Evolutionary conservation across 148 eudicot genomes (phyloP), one percentile per base, ranked within the genome.

Genomic region (Camellia japonica): DNA sequence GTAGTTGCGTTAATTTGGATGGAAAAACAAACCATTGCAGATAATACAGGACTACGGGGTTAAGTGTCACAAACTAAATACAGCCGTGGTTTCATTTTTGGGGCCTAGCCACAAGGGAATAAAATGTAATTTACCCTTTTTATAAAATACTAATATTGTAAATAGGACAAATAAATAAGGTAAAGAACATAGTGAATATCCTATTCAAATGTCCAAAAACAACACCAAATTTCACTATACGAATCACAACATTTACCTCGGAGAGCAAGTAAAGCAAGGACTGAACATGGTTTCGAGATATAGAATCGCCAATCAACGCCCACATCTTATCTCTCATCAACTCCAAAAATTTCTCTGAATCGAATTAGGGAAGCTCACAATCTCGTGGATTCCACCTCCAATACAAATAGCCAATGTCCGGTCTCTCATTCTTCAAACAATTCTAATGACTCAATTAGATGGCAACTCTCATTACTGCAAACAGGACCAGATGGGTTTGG

Each of bases 241-340:
- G 6, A 49, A 49, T 7, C 6, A 7, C 15, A 19, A 2, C 6
- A 71, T 9, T 7, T 81, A 90, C 93, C 93, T 82, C 80, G 47
- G 93, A 85, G 75, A 90, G 89, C 59, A 81, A 71, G 79, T 91
- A 90, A 46, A 90, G 49, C 72, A 90, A 81, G 55, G 93, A 90
- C 80, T 90, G 90, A 18, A 88, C 84, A 60, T 90, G 93, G 75
- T 90, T 90, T 59, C 91, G 87, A 77, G 91, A 80, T 70, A 90
- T 90, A 15, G 91, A 90, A 83, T 90, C 93, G 8, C 91, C 93
- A 74, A 88, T 83, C 10, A 88, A 77, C 67, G 90, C 89, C 93
- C 93, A 90, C 3, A 74, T 47, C 72, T 88, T 90, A 72, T 88
- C 78, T 82, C 84, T 85, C 90, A 90, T 88, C 80, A 78, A 74